phyloP scores from a whole-genome alignment of 169 alveolate species.

The Plasmodium cynomolgi region DNA sequence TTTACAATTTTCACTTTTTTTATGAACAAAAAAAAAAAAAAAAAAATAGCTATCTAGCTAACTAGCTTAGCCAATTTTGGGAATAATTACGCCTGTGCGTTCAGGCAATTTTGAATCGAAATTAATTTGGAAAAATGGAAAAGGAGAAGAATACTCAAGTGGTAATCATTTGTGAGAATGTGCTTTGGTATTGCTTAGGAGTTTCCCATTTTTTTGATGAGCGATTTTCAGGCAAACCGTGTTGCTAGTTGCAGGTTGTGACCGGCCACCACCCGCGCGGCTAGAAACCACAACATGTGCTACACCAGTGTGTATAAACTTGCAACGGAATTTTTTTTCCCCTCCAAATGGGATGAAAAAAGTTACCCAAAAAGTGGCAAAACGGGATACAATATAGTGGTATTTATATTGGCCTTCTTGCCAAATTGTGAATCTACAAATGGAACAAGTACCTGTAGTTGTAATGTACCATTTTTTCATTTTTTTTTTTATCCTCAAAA shows the following conservation, averaged over 20 bases:
- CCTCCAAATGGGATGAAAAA: background rate
- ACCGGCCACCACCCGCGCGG: background rate
- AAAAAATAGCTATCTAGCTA: background rate
- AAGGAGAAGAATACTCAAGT: background rate
- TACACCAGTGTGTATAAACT: background rate
- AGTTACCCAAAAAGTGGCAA: background rate
- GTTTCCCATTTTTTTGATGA: background rate
- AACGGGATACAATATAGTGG: background rate
- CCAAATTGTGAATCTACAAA: background rate
- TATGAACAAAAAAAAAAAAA: background rate
- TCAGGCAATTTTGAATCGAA: background rate
- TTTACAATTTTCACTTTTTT: background rate
- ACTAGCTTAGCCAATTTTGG: background rate
- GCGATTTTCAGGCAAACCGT: background rate
- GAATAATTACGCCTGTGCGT: background rate
- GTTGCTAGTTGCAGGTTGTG: background rate
- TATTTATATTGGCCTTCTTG: background rate
- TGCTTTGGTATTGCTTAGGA: background rate
- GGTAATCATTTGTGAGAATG: background rate
- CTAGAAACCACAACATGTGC: background rate
- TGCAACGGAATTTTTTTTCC: background rate
- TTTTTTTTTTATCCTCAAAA: background rate
- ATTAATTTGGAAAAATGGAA: background rate
- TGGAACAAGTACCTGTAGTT: background rate
- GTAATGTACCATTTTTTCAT: background rate